phyloP scores from a whole-genome alignment of 208 protist species.

The Zelonia costaricensis region DNA sequence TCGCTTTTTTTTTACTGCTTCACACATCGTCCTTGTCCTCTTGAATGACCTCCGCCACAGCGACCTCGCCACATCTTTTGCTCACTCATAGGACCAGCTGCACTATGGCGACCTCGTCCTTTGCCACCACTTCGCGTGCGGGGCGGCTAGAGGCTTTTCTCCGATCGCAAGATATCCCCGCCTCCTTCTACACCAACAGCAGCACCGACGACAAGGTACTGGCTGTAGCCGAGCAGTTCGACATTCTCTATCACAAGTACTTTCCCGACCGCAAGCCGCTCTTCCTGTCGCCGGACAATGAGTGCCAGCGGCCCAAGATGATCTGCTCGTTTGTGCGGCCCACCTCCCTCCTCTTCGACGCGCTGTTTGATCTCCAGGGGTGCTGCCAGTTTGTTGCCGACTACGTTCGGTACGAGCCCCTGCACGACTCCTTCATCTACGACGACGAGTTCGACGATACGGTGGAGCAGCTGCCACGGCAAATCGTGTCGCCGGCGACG shows the following conservation, averaged over 20 bases:
- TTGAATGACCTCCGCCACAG: no score
- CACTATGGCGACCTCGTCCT: conserved; percentile 12
- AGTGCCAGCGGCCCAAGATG: conserved; percentile 79
- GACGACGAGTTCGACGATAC: conserved; percentile 37
- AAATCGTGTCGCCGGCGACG: conserved; percentile 86
- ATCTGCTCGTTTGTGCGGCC: conserved; percentile 92
- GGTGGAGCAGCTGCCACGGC: conserved; percentile 53
- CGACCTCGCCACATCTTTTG: no score
- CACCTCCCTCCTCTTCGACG: conserved; percentile 68
- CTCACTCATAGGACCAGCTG: no score
- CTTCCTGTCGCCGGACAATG: conserved; percentile 73
- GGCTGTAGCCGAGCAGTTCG: conserved; percentile 60
- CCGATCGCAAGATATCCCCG: conserved; percentile 47
- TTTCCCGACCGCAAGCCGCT: conserved; percentile 77
- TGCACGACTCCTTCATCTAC: conserved; percentile 50
- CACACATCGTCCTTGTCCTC: no score
- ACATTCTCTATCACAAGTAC: conserved; percentile 69
- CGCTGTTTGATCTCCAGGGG: conserved; percentile 73
- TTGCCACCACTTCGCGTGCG: conserved; percentile 15
- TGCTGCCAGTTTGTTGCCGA: conserved; percentile 78
- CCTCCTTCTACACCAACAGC: conserved; percentile 69
- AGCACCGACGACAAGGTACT: conserved; percentile 64
- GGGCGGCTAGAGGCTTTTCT: conserved; percentile 52
- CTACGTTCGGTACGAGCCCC: conserved; percentile 84
- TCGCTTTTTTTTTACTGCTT: no score